Percentiles rank a stretch among this genome's conserved stretches.
These are phyloP conservation scores for Phytophthora uliginosa DNA, from an alignment of 352 stramenopile species.

Conservation along the genomic window DNA sequence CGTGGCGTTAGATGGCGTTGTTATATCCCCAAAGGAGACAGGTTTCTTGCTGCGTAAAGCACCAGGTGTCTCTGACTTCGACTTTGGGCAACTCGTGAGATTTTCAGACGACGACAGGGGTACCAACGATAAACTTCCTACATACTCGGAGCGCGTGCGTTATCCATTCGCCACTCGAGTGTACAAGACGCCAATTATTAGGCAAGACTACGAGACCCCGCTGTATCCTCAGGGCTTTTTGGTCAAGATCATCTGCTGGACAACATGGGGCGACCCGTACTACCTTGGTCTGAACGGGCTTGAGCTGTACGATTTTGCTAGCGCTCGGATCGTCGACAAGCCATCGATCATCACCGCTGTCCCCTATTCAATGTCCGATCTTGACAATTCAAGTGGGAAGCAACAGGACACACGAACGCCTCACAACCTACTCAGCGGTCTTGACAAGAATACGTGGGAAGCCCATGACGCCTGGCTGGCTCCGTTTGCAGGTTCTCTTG, in stretches of 20 bases:
- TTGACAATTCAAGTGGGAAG: conserved; percentile 23
- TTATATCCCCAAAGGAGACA: conserved; percentile 62
- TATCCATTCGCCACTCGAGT: conserved; percentile 52
- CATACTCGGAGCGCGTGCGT: conserved; percentile 49
- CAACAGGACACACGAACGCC: conserved; percentile 59
- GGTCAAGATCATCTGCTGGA: conserved; percentile 88
- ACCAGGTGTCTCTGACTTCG: conserved; percentile 67
- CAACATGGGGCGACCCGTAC: conserved; percentile 88
- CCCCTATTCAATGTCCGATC: conserved; percentile 69
- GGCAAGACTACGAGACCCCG: conserved; percentile 90
- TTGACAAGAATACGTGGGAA: conserved; percentile 85
- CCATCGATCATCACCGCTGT: conserved; percentile 57
- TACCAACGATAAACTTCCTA: background rate
- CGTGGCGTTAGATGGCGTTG: conserved; percentile 54
- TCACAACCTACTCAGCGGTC: conserved; percentile 70
- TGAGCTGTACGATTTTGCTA: conserved; percentile 78
- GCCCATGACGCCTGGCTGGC: conserved; percentile 79
- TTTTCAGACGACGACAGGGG: conserved; percentile 28
- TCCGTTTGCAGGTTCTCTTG: conserved; percentile 77
- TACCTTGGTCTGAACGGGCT: conserved; percentile 87
- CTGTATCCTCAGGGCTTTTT: conserved; percentile 87
- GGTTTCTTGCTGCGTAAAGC: conserved; percentile 87
- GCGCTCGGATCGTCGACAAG: conserved; percentile 45
- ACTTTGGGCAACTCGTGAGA: conserved; percentile 78
- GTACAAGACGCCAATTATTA: conserved; percentile 81